Percentiles rank a stretch among this genome's conserved stretches.
phyloP scores from a whole-genome alignment of 2,329 filamentous ascomycete genomes.

The Colletotrichum viniferum region DNA sequence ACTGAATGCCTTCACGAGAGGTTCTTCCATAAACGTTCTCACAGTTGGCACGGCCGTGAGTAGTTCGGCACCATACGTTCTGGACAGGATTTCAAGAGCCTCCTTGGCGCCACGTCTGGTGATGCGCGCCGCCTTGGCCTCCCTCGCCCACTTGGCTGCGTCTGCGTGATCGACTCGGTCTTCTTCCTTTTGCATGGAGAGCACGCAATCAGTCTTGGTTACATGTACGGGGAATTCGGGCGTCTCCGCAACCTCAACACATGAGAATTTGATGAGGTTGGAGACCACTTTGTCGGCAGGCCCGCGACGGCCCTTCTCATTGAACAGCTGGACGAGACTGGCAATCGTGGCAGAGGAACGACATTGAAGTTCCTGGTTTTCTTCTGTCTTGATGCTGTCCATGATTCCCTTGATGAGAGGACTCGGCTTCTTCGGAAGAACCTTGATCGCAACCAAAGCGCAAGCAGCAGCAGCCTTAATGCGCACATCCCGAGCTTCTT shows the following conservation, averaged over 20 bases:
- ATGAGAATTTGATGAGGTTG: slow-evolving; percentile 96
- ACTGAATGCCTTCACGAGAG: slow-evolving; percentile 76
- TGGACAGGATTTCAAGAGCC: slow-evolving; percentile 85
- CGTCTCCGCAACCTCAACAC: slow-evolving; percentile 96
- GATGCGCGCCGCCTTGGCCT: slow-evolving; percentile 87
- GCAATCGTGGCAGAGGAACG: slow-evolving; percentile 87
- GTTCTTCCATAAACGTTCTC: slow-evolving; percentile 78
- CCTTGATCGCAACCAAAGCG: slow-evolving; percentile 84
- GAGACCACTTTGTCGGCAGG: slow-evolving; percentile 95
- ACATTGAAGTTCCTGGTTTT: slow-evolving; percentile 85
- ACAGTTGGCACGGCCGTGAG: slow-evolving; percentile 87
- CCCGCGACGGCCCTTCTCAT: slow-evolving; percentile 76
- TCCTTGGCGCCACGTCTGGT: slow-evolving; percentile 94
- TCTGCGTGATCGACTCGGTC: slow-evolving; percentile 92
- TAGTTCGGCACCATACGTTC: slow-evolving; percentile 77
- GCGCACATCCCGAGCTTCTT: slow-evolving; percentile 82
- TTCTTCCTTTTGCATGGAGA: slow-evolving; percentile 97
- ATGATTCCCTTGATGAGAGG: slow-evolving; percentile 95
- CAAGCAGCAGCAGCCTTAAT: slow-evolving; percentile 87
- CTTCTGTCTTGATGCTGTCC: slow-evolving; percentile 96
- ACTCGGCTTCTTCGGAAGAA: slow-evolving; percentile 91
- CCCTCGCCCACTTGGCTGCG: slow-evolving; percentile 85
- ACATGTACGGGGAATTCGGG: slow-evolving; percentile 91
- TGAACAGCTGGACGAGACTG: slow-evolving; percentile 84
- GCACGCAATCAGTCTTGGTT: slow-evolving; percentile 75